Base-by-base conservation (phyloP, 768 basidiomycete genomes). In the Amanita subjunquillea region DNA sequence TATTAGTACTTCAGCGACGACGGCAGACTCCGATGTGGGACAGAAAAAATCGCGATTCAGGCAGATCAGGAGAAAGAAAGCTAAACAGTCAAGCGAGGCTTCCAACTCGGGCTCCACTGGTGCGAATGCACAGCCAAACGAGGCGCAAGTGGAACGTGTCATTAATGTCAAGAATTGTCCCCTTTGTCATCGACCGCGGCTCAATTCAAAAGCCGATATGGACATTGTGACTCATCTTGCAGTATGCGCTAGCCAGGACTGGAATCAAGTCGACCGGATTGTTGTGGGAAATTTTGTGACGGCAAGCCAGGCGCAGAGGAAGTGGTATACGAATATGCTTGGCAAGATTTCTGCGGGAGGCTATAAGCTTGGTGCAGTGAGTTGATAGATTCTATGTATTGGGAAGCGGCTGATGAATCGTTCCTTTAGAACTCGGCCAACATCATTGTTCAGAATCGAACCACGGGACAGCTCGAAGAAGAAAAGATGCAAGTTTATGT, bases 401-500 rank as follows among this genome's bases (percentile, higher is more conserved):
- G 10, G 4, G 12, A 23, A 23, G 39, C 12, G 1, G 10, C 22
- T 54, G 22, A 6, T 50, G 10, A 25, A 15, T 30, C 9, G 20
- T 44, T 20, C n/a, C 8, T 23, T 6, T 61, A 91, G 87, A 96
- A 99, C 62, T 94, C 91, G 49, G 95, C 93, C 23, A 99, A 99
- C 63, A 96, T 99, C 58, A 91, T 97, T 54, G 94, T 99, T 1
- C 95, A 98, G 69, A 93, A 97, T 63, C 77, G 95, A 12, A 67
- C 81, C 65, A 93, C 91, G 0, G 95, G 95, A 0, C 88, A 91
- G 64, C 64, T 98, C 53, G 87, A 93, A 63, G 95, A 99, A 68
- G 95, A 98, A 71, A 98, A 97, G 73, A 99, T 97, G 92, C 86
- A 93, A 61, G 76, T 78, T 1, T 97, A 96, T 63, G 91, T 97